phyloP scores from a whole-genome alignment of 2,329 filamentous ascomycete species.

The Coniella vitis region DNA sequence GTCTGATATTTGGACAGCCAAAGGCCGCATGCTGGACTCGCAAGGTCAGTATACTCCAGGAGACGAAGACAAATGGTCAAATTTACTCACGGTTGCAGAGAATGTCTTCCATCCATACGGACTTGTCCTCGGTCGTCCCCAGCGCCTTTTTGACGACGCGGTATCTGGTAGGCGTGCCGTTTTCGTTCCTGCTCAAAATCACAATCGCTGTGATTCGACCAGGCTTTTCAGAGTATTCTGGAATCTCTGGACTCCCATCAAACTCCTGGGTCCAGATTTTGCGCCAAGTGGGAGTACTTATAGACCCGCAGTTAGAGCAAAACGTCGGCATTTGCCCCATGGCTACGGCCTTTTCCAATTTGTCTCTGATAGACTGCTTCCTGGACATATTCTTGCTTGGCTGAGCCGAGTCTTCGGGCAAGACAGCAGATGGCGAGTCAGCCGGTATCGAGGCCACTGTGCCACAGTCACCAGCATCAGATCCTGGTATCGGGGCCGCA shows the following conservation, averaged over 20 bases:
- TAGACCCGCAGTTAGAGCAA: slow-evolving; percentile 88
- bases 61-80: not conserved
- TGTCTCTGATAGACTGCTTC: slow-evolving; percentile 54
- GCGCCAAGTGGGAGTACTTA: slow-evolving; percentile 94
- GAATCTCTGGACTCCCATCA: slow-evolving; percentile 60
- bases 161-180: slow-evolving; percentile 58
- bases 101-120: slow-evolving; percentile 61
- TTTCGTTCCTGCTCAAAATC: slow-evolving; percentile 53
- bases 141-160: slow-evolving; percentile 73
- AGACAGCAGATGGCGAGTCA: slow-evolving; percentile 30
- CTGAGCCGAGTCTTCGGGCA: slow-evolving; percentile 34
- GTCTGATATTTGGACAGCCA: slow-evolving; percentile 86
- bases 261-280: slow-evolving; percentile 80
- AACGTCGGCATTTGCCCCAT: slow-evolving; percentile 80
- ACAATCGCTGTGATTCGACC: slow-evolving; percentile 71
- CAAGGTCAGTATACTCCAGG: slow-evolving; percentile 22
- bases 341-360: slow-evolving; percentile 57
- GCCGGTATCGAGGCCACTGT: slow-evolving; percentile 28
- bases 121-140: slow-evolving; percentile 54
- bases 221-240: slow-evolving; percentile 66
- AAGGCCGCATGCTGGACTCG: slow-evolving; percentile 67
- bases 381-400: slow-evolving; percentile 59
- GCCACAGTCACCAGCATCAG: slow-evolving; percentile 16
- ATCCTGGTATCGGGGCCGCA: slow-evolving; percentile 14
- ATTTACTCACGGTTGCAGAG: slow-evolving; percentile 76